Evolutionary conservation across 176 grass and related monocot genomes (phyloP).

Genomic region (Carex kokanica): DNA sequence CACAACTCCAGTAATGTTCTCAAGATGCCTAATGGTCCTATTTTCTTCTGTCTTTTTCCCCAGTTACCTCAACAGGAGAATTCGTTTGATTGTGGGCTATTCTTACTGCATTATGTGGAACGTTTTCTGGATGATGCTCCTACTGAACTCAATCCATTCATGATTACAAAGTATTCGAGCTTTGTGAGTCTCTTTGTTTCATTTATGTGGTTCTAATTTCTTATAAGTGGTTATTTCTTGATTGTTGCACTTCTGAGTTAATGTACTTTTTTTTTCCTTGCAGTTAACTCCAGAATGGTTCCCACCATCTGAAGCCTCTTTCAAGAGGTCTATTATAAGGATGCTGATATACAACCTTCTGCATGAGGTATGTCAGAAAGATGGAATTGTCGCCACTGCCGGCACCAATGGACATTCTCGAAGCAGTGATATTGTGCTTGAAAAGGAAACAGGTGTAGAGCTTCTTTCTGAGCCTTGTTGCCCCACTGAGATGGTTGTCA

Average conservation of each 20-base stretch:
- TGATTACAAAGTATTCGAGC: slow-evolving; percentile 47
- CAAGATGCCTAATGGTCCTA: slow-evolving; percentile 1
- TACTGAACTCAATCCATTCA: slow-evolving; percentile 58
- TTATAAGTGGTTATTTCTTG: slow-evolving; percentile 25
- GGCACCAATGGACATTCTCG: slow-evolving; percentile 34
- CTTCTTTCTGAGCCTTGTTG: slow-evolving; percentile 35
- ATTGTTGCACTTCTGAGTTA: slow-evolving; percentile 17
- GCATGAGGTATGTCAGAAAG: slow-evolving; percentile 31
- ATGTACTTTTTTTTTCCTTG: slow-evolving; percentile 22
- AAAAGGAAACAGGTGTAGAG: slow-evolving; percentile 42
- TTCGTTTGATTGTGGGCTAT: slow-evolving; percentile 93
- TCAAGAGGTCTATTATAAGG: slow-evolving; percentile 72
- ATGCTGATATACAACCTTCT: slow-evolving; percentile 71
- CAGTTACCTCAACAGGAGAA: slow-evolving; percentile 99
- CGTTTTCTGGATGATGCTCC: slow-evolving; percentile 83
- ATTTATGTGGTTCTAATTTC: slow-evolving; percentile 22
- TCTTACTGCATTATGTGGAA: slow-evolving; percentile 90
- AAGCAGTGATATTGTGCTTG: slow-evolving; percentile 34
- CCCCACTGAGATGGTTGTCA: slow-evolving; percentile 28
- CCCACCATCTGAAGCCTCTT: slow-evolving; percentile 72
- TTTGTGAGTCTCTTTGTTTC: slow-evolving; percentile 67
- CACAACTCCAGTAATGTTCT: neutral
- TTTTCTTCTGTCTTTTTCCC: slow-evolving; percentile 30
- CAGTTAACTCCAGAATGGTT: slow-evolving; percentile 89
- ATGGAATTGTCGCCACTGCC: slow-evolving; percentile 9